These are phyloP conservation scores for Alternaria panax DNA, from an alignment of 2,329 filamentous ascomycete genomes.

Conservation along the genomic window DNA sequence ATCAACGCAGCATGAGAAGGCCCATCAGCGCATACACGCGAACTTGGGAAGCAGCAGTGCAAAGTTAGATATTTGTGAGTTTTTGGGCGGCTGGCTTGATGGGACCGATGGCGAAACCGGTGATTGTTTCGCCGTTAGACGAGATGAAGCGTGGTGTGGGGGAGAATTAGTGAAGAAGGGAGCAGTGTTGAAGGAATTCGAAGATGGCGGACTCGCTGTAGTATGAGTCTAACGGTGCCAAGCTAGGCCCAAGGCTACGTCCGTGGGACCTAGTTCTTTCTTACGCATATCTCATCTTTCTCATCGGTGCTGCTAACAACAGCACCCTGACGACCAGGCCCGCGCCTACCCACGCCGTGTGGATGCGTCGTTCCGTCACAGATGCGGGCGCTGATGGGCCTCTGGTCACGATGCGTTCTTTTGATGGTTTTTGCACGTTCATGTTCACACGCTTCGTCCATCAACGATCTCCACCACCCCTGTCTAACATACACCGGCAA, in stretches of 20 bases:
- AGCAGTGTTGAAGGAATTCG: conserved; percentile 37
- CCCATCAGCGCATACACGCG: conserved; percentile 45
- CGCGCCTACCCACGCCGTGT: conserved; percentile 18
- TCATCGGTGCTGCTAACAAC: conserved; percentile 24
- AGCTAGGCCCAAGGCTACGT: conserved; percentile 28
- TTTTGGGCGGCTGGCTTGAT: conserved; percentile 17
- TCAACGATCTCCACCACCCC: conserved; percentile 18
- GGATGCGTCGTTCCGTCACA: conserved; percentile 6
- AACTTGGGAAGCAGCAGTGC: conserved; percentile 29
- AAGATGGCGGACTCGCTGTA: conserved; percentile 30
- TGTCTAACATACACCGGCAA: conserved; percentile 14
- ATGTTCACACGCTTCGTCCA: conserved; percentile 19
- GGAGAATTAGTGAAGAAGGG: conserved; percentile 25
- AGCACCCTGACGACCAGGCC: conserved; percentile 14
- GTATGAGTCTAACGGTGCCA: conserved; percentile 28
- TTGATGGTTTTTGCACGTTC: conserved; percentile 18
- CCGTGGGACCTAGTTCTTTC: conserved; percentile 34
- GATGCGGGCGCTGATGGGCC: conserved; percentile 10
- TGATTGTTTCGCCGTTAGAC: conserved; percentile 12
- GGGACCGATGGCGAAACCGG: conserved; percentile 29
- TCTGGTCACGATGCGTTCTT: conserved; percentile 4
- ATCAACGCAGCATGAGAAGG: conserved; percentile 49
- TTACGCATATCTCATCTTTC: conserved; percentile 32
- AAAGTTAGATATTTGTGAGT: conserved; percentile 22
- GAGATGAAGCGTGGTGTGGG: conserved; percentile 23